Evolutionary conservation across 805 yeast genomes (phyloP).

Genomic region (Scheffersomyces stipitis): DNA sequence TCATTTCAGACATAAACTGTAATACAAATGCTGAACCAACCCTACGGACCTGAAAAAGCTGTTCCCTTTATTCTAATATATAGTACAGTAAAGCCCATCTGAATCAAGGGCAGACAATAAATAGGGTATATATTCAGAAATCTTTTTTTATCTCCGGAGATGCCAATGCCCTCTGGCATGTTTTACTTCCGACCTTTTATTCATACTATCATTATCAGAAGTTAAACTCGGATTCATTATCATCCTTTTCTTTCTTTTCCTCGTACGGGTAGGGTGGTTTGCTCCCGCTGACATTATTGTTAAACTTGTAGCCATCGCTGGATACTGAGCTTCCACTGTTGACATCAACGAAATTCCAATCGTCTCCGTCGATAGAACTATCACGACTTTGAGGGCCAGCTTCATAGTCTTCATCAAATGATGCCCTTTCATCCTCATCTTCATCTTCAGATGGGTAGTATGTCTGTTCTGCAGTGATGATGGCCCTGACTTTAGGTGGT

Average conservation of each 20-base stretch:
- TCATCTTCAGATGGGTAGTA: slow-evolving; percentile 31
- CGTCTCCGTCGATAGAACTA: slow-evolving; percentile 4
- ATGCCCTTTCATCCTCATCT: slow-evolving; percentile 16
- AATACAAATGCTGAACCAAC: too few species aligned
- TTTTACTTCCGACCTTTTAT: too few species aligned
- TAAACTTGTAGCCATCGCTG: slow-evolving; percentile 3
- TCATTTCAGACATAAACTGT: too few species aligned
- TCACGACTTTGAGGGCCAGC: background rate
- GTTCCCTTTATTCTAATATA: too few species aligned
- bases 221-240: slow-evolving; percentile 23
- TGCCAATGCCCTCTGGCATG: too few species aligned
- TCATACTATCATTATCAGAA: too few species aligned
- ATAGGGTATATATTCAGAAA: too few species aligned
- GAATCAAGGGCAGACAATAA: too few species aligned
- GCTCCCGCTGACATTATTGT: slow-evolving; percentile 1
- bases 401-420: slow-evolving; percentile 2
- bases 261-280: slow-evolving; percentile 8
- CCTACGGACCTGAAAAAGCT: too few species aligned
- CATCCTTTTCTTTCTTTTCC: slow-evolving; percentile 14
- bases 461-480: slow-evolving; percentile 18
- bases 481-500: slow-evolving; percentile 15
- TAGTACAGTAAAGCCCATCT: too few species aligned
- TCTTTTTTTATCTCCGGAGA: too few species aligned
- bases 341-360: slow-evolving; percentile 11
- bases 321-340: background rate